Evolutionary conservation across 1,284 basidiomycete genomes (phyloP).

Genomic region (Mycosarcoma maydis): DNA sequence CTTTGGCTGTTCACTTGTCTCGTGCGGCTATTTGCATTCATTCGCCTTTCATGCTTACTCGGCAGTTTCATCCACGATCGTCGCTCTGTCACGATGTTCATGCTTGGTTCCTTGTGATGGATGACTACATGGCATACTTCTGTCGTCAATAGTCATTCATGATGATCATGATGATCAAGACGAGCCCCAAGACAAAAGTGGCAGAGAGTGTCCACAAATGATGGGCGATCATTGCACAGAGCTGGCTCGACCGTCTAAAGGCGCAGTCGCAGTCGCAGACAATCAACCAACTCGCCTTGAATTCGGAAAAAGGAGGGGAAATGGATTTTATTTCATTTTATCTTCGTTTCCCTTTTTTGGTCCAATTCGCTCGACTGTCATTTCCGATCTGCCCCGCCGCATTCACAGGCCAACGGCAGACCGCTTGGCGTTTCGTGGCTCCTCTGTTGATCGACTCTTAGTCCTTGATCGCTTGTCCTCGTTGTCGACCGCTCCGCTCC

Average conservation of each 20-base stretch:
- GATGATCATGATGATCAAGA: not conserved
- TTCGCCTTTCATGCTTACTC: not conserved
- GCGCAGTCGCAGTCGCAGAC: no score
- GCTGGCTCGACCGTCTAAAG: no score
- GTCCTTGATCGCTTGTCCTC: no score
- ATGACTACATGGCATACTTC: no score
- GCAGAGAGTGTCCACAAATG: no score
- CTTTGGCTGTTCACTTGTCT: not conserved
- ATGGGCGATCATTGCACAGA: constrained; percentile 1
- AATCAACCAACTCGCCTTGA: not conserved
- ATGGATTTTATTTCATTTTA: constrained; percentile 1
- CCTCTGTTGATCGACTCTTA: not conserved
- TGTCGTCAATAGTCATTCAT: not conserved
- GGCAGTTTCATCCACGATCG: not conserved
- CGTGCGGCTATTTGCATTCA: not conserved
- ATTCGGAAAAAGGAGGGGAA: not conserved
- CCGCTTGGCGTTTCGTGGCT: not conserved
- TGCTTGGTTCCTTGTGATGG: no score
- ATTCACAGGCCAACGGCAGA: constrained; percentile 12
- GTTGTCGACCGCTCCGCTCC: no score
- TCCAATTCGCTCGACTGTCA: not conserved
- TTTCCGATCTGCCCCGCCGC: constrained; percentile 32
- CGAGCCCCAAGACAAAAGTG: not conserved
- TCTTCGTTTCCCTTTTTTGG: not conserved
- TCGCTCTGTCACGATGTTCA: no score